Conservation (phyloP, 2,329 filamentous ascomycete genomes). For the Colletotrichum sansevieriae region DNA sequence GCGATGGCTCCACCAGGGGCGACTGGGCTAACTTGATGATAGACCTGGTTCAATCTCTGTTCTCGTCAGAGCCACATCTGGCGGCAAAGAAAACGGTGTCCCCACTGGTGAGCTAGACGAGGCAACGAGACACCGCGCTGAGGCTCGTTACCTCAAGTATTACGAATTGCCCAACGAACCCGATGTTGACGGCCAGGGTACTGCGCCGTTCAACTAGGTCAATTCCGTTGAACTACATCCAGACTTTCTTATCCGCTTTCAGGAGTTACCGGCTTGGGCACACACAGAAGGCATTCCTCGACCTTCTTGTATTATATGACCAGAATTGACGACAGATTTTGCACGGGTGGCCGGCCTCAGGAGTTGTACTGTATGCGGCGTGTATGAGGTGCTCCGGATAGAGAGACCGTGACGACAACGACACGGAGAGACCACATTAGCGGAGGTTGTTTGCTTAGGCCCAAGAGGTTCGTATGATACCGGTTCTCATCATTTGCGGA, state of each 20-base stretch:
- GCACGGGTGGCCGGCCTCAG: slow-evolving; percentile 21
- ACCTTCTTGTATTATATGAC: slow-evolving; percentile 40
- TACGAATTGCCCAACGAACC: slow-evolving; percentile 66
- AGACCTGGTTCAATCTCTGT: slow-evolving; percentile 62
- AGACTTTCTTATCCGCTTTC: slow-evolving; percentile 24
- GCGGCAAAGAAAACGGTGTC: slow-evolving; percentile 61
- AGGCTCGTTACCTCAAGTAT: slow-evolving; percentile 64
- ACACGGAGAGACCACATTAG: slow-evolving; percentile 21
- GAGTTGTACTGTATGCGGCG: slow-evolving; percentile 35
- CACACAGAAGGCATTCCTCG: slow-evolving; percentile 14
- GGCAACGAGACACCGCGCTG: slow-evolving; percentile 62
- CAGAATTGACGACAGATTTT: slow-evolving; percentile 34
- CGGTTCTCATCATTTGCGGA: slow-evolving; percentile 18
- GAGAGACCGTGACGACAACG: slow-evolving; percentile 27
- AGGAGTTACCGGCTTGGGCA: slow-evolving; percentile 7
- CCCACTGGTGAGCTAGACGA: slow-evolving; percentile 63
- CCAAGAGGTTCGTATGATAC: slow-evolving; percentile 6
- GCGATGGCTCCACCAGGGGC: background rate
- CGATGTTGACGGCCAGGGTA: slow-evolving; percentile 61
- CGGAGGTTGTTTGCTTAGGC: slow-evolving; percentile 23
- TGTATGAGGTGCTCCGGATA: slow-evolving; percentile 33
- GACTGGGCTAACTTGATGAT: slow-evolving; percentile 8
- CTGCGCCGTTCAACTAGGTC: slow-evolving; percentile 64
- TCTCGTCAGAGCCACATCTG: slow-evolving; percentile 53
- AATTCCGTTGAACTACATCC: background rate